Evolutionary conservation across 805 yeast species (phyloP).

Genomic region (Zygosaccharomyces kombuchaensis): DNA sequence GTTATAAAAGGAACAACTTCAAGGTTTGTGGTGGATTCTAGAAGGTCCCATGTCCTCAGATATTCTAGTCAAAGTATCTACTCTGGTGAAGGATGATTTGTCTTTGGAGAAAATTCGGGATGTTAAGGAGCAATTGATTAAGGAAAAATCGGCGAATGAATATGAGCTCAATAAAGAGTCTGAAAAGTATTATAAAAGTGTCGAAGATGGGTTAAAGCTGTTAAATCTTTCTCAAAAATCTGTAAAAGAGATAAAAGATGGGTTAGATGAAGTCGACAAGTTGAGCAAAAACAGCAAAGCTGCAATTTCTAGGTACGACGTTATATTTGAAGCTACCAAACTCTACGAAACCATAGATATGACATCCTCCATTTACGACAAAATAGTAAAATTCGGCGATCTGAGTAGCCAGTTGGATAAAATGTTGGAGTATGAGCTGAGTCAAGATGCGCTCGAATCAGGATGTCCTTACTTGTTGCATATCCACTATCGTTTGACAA

Average conservation of each 20-base stretch:
- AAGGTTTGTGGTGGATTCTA: background rate
- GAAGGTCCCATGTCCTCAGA: conserved; percentile 16
- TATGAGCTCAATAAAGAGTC: conserved; percentile 68
- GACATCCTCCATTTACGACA: conserved; percentile 60
- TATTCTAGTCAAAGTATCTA: conserved; percentile 32
- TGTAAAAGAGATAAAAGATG: conserved; percentile 46
- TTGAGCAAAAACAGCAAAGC: conserved; percentile 53
- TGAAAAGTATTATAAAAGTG: conserved; percentile 56
- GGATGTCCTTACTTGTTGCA: conserved; percentile 52
- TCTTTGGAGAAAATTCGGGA: conserved; percentile 53
- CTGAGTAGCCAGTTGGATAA: conserved; percentile 47
- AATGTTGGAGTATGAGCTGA: conserved; percentile 46
- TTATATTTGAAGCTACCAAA: conserved; percentile 61
- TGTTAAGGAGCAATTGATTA: conserved; percentile 51
- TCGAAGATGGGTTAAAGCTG: conserved; percentile 42
- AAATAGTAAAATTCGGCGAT: conserved; percentile 52
- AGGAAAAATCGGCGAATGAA: conserved; percentile 73
- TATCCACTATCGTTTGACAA: conserved; percentile 67
- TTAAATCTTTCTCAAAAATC: conserved; percentile 41
- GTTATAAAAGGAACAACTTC: background rate
- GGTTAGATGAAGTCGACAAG: conserved; percentile 42
- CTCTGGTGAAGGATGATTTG: conserved; percentile 37
- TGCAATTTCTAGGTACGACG: conserved; percentile 61
- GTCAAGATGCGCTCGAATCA: conserved; percentile 32
- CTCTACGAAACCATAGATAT: conserved; percentile 69